Base-by-base conservation (phyloP, 768 basidiomycete species). In the Podaxis carcinomalis region DNA sequence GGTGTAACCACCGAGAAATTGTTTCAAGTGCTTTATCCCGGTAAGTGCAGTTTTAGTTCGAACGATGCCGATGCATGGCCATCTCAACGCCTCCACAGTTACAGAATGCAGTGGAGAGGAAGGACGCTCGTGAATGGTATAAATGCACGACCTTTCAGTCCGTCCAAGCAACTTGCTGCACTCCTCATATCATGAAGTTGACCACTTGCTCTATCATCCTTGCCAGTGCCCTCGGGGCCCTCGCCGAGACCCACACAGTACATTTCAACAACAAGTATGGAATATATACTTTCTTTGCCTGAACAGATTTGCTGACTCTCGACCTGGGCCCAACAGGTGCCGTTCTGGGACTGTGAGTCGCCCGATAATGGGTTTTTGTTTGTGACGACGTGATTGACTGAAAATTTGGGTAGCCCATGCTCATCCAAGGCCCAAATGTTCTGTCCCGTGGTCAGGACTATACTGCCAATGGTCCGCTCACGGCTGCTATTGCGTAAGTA, bases 401-500 rank as follows among this genome's bases (percentile, higher is more conserved):
- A 32, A 9, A 9, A 32, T 11, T 4, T 9, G 35, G 16, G n/a
- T 35, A 53, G 51, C 39, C 53, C n/a, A 40, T 55, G 53, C 39
- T 55, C 35, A 55, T 39, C 10, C 53, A 55, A 40, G 35, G 37
- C 3, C 37, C 53, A 40, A 63, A 68, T 14, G 62, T 73, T n/a
- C 68, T 78, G 7, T 74, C 73, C n/a, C 69, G 68, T 4, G 76
- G 75, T 19, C 64, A 57, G 4, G 67, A 68, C 32, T 73, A 64
- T 56, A 71, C 67, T 23, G 60, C 59, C 36, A 66, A 70, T 27
- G 76, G 76, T 1, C 71, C 73, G 5, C 62, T 77, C 19, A 32
- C 50, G 5, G 63, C 61, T 28, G 74, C 73, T 7, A 76, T 77
- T 59, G 76, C 75, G 74, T 75, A 65, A 64, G 72, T 64, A 3